Conservation (phyloP, 495 filamentous ascomycete genomes). For the Aspergillus coremiiformis region DNA sequence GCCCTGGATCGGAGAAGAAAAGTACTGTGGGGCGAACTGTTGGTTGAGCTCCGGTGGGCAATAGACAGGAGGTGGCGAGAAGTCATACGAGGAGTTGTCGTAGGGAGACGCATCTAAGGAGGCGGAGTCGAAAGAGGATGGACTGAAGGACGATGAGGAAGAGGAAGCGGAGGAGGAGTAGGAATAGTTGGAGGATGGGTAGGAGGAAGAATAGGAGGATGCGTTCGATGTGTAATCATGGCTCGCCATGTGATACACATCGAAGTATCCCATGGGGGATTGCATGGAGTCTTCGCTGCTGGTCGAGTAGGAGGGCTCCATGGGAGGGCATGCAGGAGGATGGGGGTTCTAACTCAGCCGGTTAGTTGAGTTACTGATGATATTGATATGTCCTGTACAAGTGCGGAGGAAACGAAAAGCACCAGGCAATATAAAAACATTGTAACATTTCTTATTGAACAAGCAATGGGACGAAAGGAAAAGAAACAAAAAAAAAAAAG, state of each 20-base stretch:
- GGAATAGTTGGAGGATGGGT: background rate
- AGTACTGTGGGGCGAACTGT: background rate
- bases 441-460: background rate
- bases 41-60: background rate
- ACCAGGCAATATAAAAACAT: conserved; percentile 1
- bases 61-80: conserved; percentile 12
- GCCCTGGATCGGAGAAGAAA: background rate
- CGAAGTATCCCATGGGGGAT: conserved; percentile 22
- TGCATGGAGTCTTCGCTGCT: conserved; percentile 20
- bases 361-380: background rate
- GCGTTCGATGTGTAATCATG: conserved; percentile 9
- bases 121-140: conserved; percentile 5
- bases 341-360: conserved; percentile 6
- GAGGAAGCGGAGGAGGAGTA: conserved; percentile 6
- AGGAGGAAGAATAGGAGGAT: background rate
- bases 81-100: conserved; percentile 7
- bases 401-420: background rate
- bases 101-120: conserved; percentile 1
- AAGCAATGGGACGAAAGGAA: background rate
- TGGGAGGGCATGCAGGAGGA: conserved; percentile 15
- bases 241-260: conserved; percentile 24
- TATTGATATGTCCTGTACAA: background rate
- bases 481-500: too few relatives aligned
- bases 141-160: background rate
- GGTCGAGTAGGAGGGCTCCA: conserved; percentile 20